Evolutionary conservation across 768 basidiomycete species (phyloP), one percentile per base, ranked within the genome.

Genomic region (Mycena galopus): DNA sequence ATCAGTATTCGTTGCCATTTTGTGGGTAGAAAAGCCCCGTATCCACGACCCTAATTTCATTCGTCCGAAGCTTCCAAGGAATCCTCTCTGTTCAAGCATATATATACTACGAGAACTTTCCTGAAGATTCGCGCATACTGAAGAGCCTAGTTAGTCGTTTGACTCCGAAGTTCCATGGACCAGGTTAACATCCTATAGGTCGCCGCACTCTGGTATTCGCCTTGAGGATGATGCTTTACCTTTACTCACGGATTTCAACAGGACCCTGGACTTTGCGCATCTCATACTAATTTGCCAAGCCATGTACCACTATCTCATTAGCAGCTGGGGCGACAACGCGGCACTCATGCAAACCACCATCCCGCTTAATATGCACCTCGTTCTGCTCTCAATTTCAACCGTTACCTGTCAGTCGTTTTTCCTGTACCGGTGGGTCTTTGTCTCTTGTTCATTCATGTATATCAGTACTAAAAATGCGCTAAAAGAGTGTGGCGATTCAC

Each of bases 31-130:
- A 16, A 7, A 23, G 23, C 21, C 3, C n/a, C 35, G 14, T 50
- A n/a, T 12, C 9, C 9, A 50, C 8, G n/a, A 50, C 47, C n/a
- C n/a, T 8, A 50, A 44, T n/a, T 8, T 12, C 9, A 50, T 11
- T 11, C 9, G 8, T 9, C 47, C n/a, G n/a, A 50, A 67, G 66
- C 32, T 60, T 67, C 42, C 66, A 67, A 60, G 66, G 66, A 27
- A 53, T 67, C 6, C 66, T 67, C 42, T 47, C 66, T 4, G 12
- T 67, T 7, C 66, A 67, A 32, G 35, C 57, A 14, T 67, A 33
- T 53, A 60, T 60, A 8, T 67, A 67, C 33, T 67, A 59, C 47
- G 58, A 59, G 23, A 60, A 2, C 17, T 67, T 35, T 42, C 42
- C 57, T 9, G 58, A 60, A 19, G 66, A 67, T 30, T 30, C 42